Conservation (phyloP, 257 asterid genomes). For the Penstemon barbatus region DNA sequence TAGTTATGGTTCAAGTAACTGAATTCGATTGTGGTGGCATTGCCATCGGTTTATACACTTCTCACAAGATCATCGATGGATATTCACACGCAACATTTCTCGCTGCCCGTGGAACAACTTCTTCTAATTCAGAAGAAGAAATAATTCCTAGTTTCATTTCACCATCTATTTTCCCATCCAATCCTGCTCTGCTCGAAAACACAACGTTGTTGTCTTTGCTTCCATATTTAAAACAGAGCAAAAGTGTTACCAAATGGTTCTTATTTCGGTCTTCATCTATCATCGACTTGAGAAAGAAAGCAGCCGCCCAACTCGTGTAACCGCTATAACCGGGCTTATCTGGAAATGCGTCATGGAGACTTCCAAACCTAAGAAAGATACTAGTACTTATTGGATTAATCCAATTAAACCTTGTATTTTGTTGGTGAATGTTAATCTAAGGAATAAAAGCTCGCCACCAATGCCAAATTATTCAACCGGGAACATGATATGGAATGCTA, state of each 20-base stretch:
- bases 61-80: constrained; percentile 21
- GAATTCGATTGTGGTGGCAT: constrained; percentile 10
- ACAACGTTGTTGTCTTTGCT: not conserved
- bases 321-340: constrained; percentile 5
- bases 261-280: constrained; percentile 2
- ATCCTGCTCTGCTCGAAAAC: not conserved
- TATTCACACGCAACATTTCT: not conserved
- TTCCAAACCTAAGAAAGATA: not conserved
- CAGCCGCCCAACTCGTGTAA: not conserved
- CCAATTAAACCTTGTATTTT: too few species aligned
- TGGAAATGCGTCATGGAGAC: constrained; percentile 6
- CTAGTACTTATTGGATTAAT: too few species aligned
- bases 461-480: too few species aligned
- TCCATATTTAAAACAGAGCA: not conserved
- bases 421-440: too few species aligned
- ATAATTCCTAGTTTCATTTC: not conserved
- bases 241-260: not conserved
- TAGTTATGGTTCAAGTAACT: not conserved
- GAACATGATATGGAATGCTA: too few species aligned
- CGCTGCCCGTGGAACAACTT: not conserved
- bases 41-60: constrained; percentile 7
- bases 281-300: not conserved
- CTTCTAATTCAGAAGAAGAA: not conserved
- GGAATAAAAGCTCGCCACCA: too few species aligned
- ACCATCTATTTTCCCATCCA: not conserved